These are phyloP conservation scores for Conoideocrella luteorostrata DNA, from an alignment of 2,329 filamentous ascomycete genomes.

Conservation along the genomic window DNA sequence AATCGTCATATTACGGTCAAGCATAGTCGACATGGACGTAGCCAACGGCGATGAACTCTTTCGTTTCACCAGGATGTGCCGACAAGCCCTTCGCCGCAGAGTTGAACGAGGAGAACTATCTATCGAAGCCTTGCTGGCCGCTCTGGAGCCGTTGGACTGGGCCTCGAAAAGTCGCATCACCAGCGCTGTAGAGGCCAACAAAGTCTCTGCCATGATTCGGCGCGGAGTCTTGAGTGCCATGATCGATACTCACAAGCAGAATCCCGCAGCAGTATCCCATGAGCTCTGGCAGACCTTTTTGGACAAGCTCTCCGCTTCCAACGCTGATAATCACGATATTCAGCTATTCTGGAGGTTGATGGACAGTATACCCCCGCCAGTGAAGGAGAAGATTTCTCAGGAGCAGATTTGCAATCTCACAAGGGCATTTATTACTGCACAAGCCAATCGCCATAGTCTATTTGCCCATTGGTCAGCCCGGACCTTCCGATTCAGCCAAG, in stretches of 20 bases:
- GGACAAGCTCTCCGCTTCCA: conserved; percentile 8
- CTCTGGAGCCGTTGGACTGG: conserved; percentile 16
- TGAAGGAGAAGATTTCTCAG: conserved; percentile 10
- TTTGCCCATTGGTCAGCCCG: conserved; percentile 12
- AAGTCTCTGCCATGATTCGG: conserved; percentile 14
- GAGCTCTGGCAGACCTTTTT: conserved; percentile 15
- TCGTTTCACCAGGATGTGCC: conserved; percentile 8
- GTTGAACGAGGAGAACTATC: conserved; percentile 12
- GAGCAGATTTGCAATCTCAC: conserved; percentile 11
- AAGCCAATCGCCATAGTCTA: conserved; percentile 14
- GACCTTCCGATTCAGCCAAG: conserved; percentile 14
- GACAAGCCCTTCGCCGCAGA: conserved; percentile 10
- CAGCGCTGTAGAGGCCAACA: conserved; percentile 9
- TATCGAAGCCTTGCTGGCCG: conserved; percentile 8
- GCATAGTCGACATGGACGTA: conserved; percentile 6
- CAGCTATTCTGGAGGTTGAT: conserved; percentile 14
- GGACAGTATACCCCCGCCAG: conserved; percentile 11
- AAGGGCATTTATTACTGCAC: conserved; percentile 11
- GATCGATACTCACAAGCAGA: conserved; percentile 6
- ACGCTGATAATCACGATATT: conserved; percentile 12
- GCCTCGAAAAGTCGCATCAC: conserved; percentile 10
- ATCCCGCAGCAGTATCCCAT: conserved; percentile 3
- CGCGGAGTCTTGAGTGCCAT: conserved; percentile 14
- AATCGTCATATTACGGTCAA: conserved; percentile 10
- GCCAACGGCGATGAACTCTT: conserved; percentile 8